Conservation (phyloP, 202 grass and related monocot species). For the Schoenoplectus tabernaemontani region DNA sequence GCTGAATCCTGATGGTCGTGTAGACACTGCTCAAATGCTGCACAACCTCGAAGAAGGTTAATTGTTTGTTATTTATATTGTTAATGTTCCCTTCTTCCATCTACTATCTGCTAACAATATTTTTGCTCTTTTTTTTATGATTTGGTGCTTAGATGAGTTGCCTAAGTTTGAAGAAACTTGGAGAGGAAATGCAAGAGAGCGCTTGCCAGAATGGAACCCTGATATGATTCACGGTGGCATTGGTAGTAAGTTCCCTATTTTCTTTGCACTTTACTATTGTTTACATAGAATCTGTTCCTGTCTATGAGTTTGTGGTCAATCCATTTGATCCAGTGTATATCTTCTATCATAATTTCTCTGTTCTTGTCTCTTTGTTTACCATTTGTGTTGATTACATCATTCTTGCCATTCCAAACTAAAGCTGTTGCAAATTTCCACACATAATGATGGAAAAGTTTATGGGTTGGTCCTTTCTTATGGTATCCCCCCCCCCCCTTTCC, state of each 20-base stretch:
- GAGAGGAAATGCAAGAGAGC: slow-evolving; percentile 49
- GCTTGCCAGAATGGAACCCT: slow-evolving; percentile 52
- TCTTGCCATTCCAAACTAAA: background rate
- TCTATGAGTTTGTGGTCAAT: background rate
- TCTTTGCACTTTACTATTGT: background rate
- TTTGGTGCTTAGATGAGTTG: slow-evolving; percentile 51
- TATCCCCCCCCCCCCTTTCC: background rate
- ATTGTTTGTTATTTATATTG: slow-evolving; percentile 2
- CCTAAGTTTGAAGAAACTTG: slow-evolving; percentile 73
- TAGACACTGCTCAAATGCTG: slow-evolving; percentile 63
- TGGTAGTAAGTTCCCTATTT: slow-evolving; percentile 33
- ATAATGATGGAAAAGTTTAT: background rate
- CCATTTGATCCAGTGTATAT: background rate
- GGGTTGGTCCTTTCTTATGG: background rate
- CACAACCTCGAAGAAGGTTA: slow-evolving; percentile 89
- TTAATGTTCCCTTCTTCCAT: background rate
- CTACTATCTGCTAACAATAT: slow-evolving; percentile 3
- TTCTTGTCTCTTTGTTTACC: background rate
- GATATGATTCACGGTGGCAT: slow-evolving; percentile 31
- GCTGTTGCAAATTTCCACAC: background rate
- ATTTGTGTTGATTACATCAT: background rate
- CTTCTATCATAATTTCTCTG: background rate
- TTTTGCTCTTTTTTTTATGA: background rate
- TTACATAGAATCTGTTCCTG: background rate
- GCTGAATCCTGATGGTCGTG: slow-evolving; percentile 64